These are phyloP conservation scores for Hericium erinaceus DNA, from an alignment of 768 basidiomycete genomes.

Conservation along the genomic window DNA sequence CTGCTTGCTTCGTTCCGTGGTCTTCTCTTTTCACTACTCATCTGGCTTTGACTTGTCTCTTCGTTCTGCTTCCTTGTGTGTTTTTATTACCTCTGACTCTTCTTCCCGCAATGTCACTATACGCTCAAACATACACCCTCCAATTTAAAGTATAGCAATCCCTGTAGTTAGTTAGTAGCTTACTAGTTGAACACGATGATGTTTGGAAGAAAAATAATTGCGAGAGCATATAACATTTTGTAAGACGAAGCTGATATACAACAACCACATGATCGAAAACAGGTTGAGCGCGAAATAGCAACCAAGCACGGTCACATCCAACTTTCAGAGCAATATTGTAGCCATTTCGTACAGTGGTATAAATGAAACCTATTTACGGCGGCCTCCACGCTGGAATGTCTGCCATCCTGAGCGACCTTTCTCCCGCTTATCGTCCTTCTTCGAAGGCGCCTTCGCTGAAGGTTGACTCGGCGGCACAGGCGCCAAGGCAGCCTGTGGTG, in stretches of 20 bases:
- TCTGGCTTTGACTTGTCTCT: not conserved
- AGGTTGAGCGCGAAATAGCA: too few species aligned
- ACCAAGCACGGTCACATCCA: too few species aligned
- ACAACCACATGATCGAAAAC: not conserved
- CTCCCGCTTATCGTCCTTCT: constrained; percentile 10
- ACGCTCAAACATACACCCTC: constrained; percentile 16
- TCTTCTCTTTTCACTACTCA: constrained; percentile 1
- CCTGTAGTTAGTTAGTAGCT: constrained; percentile 20
- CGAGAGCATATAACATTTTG: not conserved
- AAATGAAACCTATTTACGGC: constrained; percentile 5
- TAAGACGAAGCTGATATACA: not conserved
- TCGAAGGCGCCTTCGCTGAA: constrained; percentile 1
- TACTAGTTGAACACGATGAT: constrained; percentile 14
- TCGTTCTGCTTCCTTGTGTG: constrained; percentile 4
- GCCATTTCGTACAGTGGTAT: not conserved
- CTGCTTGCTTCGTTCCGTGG: not conserved
- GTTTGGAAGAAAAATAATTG: not conserved
- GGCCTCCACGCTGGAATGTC: constrained; percentile 14
- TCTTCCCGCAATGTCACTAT: constrained; percentile 15
- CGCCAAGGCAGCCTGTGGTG: not conserved
- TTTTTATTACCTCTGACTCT: constrained; percentile 14
- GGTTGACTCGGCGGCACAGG: not conserved
- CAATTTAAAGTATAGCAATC: constrained; percentile 22
- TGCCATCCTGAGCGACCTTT: constrained; percentile 17
- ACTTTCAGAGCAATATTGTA: too few species aligned